Base-by-base conservation (phyloP, 2,329 filamentous ascomycete species). In the Claviceps monticola region DNA sequence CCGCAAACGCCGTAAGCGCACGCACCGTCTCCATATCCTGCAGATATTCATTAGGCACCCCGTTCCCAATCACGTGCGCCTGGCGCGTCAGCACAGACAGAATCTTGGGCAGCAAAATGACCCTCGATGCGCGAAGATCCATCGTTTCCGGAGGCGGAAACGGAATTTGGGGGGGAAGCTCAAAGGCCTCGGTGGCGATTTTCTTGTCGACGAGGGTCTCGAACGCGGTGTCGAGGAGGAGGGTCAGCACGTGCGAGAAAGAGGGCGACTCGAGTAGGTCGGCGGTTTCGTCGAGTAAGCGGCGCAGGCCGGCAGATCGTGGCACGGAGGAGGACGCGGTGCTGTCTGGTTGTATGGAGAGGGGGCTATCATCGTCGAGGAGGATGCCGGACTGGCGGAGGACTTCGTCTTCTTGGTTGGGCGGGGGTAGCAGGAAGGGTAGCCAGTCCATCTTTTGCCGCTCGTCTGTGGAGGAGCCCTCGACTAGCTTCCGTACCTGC, bases 261-360 rank as follows among this genome's bases (percentile, higher is more conserved):
- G 87, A 80, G 0, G 93, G 93, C 1, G 93, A 96, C 63, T 98
- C 93, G 62, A 97, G 84, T 23, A 98, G 78, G 64, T 98, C 93
- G 41, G 91, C 87, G 2, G 93, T 97, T 72, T 98, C 93, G 64
- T 98, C 91, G 1, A 98, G 79, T 19, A 98, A 78, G 53, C 86
- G 84, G 52, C 91, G 82, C 52, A 98, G 79, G 1, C 82, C 79
- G 6, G 69, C 65, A 11, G 74, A 65, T n/a, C 76, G 74, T 34
- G 77, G 73, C 36, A 72, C 9, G 29, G 29, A 34, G 9, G 66
- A 13, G n/a, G 70, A 60, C 2, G 71, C 61, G n/a, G 38, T 7
- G 3, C 66, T 62, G 3, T 66, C 54, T 14, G 65, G 62, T 29
- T 34, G 29, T 11, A 9, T 34, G 9, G 29, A 11, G 29, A 60